Evolutionary conservation across 2,329 filamentous ascomycete species (phyloP).

Genomic region (Colletotrichum gloeosporioides): DNA sequence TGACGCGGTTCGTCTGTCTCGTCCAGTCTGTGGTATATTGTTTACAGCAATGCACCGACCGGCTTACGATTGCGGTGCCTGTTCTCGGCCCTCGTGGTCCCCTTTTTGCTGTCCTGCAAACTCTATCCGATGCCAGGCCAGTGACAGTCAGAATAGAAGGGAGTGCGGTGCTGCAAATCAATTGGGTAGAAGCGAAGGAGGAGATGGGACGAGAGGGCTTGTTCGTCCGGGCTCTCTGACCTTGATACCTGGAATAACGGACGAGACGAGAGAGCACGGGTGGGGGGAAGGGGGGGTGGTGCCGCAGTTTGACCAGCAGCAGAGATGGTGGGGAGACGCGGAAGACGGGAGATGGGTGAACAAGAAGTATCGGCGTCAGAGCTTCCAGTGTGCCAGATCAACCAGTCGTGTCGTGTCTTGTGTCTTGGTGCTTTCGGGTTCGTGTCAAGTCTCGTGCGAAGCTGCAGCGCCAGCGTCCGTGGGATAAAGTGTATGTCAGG

Average conservation of each 20-base stretch:
- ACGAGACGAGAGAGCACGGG: neutral
- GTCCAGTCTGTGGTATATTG: slow-evolving; percentile 11
- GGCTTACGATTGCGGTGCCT: neutral
- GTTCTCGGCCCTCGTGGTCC: neutral
- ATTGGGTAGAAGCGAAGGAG: slow-evolving; percentile 1
- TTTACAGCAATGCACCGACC: neutral
- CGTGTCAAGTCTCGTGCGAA: neutral
- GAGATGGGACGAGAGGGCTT: slow-evolving; percentile 14
- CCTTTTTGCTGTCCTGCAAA: neutral
- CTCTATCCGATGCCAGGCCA: slow-evolving; percentile 13
- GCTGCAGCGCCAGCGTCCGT: slow-evolving; percentile 8
- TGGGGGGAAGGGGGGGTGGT: neutral
- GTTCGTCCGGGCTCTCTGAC: slow-evolving; percentile 15
- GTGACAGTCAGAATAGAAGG: neutral
- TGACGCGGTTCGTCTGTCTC: slow-evolving; percentile 3
- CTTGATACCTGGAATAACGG: slow-evolving; percentile 8
- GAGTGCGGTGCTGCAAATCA: neutral
- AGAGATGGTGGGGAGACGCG: slow-evolving; percentile 16
- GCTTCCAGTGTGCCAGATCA: neutral
- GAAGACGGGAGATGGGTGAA: slow-evolving; percentile 7
- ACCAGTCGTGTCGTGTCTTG: neutral
- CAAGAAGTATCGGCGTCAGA: slow-evolving; percentile 10
- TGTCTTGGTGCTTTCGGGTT: neutral
- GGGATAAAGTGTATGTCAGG: neutral
- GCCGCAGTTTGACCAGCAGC: neutral